phyloP scores from a whole-genome alignment of 2,329 filamentous ascomycete genomes.

The Fusarium nisikadoi region DNA sequence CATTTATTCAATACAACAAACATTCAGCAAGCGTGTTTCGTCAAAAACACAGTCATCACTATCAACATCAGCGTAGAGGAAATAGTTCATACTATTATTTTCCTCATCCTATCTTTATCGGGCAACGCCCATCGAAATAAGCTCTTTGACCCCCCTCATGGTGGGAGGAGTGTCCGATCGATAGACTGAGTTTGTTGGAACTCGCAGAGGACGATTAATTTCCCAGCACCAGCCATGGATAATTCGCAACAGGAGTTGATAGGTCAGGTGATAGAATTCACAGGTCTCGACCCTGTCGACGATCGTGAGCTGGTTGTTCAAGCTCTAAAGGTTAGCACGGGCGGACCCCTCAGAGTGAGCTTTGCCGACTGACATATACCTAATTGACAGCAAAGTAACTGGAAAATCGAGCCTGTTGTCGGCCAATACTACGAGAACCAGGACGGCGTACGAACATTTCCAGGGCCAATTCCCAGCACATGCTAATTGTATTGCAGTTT shows the following conservation, averaged over 20 bases:
- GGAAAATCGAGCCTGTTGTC: conserved; percentile 60
- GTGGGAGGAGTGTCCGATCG: conserved; percentile 14
- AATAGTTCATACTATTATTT: not conserved
- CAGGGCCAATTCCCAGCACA: not conserved
- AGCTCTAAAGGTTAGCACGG: conserved; percentile 54
- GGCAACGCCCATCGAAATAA: not conserved
- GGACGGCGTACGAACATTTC: conserved; percentile 44
- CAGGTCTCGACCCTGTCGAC: conserved; percentile 48
- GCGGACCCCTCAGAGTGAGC: not conserved
- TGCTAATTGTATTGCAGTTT: conserved; percentile 51
- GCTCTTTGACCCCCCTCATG: conserved; percentile 4
- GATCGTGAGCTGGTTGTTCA: conserved; percentile 54
- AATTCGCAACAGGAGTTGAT: conserved; percentile 53
- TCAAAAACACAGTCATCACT: conserved; percentile 5
- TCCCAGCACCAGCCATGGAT: conserved; percentile 45
- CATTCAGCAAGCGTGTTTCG: not conserved
- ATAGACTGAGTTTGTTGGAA: conserved; percentile 12
- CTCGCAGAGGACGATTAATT: not conserved
- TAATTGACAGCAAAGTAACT: conserved; percentile 52
- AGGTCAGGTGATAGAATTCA: conserved; percentile 55
- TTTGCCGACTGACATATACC: conserved; percentile 16
- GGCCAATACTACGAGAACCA: conserved; percentile 64
- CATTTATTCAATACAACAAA: conserved; percentile 19
- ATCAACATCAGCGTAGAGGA: not conserved
- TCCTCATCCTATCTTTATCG: not conserved